These are phyloP conservation scores for Striga asiatica DNA, from an alignment of 257 asterid species.

Conservation along the genomic window DNA sequence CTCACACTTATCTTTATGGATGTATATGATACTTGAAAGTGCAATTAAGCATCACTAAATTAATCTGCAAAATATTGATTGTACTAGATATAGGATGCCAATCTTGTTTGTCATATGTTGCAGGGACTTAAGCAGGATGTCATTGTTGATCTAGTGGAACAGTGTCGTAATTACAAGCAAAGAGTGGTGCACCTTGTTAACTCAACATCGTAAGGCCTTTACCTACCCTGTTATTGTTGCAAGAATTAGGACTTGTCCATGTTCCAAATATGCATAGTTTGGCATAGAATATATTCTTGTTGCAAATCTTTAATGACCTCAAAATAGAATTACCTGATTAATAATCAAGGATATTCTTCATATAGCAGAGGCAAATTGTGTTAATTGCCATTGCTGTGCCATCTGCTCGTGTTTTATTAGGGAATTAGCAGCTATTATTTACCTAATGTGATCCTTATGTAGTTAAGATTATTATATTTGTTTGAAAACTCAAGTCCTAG, in stretches of 20 bases:
- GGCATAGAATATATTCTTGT: neutral
- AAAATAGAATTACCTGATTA: conserved; percentile 3
- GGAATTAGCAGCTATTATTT: neutral
- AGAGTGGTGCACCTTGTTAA: conserved; percentile 95
- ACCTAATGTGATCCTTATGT: too few relatives aligned
- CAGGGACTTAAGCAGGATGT: conserved; percentile 95
- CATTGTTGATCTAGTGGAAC: conserved; percentile 93
- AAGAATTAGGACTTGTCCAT: conserved; percentile 7
- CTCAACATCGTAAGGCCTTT: conserved; percentile 83
- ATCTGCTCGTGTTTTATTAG: conserved; percentile 1
- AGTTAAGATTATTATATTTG: too few relatives aligned
- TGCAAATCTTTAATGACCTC: neutral
- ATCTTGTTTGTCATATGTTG: conserved; percentile 12
- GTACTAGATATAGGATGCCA: too few relatives aligned
- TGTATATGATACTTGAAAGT: too few relatives aligned
- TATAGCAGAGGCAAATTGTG: neutral
- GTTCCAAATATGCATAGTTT: neutral
- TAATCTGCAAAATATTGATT: neutral
- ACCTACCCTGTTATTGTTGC: conserved; percentile 2
- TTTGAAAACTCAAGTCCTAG: too few relatives aligned
- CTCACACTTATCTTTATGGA: too few relatives aligned
- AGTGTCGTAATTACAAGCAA: conserved; percentile 89
- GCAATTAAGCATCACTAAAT: neutral
- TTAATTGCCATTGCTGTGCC: too few relatives aligned
- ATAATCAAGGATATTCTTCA: neutral